phyloP scores from a whole-genome alignment of 2,329 filamentous ascomycete genomes.

The Blumeria graminis region DNA sequence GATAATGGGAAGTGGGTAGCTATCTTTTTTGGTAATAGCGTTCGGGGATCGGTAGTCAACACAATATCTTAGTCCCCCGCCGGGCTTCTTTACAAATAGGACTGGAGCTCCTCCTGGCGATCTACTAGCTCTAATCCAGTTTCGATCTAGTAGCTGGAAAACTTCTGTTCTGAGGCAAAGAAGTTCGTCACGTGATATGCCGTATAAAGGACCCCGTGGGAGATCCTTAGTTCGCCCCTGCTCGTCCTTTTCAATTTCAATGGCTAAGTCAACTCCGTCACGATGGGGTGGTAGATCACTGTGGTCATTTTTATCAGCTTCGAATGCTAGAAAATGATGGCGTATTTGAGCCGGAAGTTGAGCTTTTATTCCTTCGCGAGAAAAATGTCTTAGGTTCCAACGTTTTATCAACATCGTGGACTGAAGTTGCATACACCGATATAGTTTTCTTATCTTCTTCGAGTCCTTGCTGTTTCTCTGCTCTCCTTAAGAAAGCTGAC shows the following conservation, averaged over 20 bases:
- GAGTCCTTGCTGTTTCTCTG: neutral
- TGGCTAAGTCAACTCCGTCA: neutral
- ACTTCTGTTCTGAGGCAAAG: neutral
- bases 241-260: neutral
- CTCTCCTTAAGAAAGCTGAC: neutral
- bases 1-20: neutral
- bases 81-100: neutral
- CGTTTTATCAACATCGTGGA: constrained; percentile 1
- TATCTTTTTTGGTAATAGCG: neutral
- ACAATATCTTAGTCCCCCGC: neutral
- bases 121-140: neutral
- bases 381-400: neutral
- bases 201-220: neutral
- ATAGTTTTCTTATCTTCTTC: neutral
- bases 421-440: neutral
- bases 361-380: neutral
- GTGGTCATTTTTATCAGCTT: neutral
- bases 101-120: neutral
- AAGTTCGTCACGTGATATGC: neutral
- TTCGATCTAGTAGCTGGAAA: neutral
- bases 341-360: neutral
- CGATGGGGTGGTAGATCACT: neutral
- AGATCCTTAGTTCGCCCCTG: neutral
- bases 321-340: neutral
- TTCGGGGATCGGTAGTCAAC: neutral